Conservation (phyloP, 441 rosid genomes). For the Metrosideros polymorpha region DNA sequence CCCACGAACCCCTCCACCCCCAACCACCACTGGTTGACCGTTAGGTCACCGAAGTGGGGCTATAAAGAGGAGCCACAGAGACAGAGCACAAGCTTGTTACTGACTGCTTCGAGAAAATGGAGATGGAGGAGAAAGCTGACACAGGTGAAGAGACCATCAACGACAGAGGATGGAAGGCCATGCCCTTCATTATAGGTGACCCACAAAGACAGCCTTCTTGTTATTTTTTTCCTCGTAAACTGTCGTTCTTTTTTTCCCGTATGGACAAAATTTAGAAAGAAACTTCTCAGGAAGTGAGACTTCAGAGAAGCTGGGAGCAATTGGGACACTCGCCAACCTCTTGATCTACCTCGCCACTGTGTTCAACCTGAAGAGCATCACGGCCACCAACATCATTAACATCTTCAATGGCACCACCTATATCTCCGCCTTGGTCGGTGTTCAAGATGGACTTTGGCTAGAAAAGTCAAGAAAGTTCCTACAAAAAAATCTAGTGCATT, state of each 20-base stretch:
- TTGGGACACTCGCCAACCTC: slow-evolving; percentile 40
- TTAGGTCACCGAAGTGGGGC: no score
- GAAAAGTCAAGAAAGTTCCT: no score
- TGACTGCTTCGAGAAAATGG: not conserved
- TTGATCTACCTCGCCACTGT: slow-evolving; percentile 38
- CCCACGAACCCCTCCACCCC: no score
- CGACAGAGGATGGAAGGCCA: not conserved
- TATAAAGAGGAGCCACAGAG: not conserved
- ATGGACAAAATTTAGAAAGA: not conserved
- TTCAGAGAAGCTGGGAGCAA: slow-evolving; percentile 53
- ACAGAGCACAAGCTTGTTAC: not conserved
- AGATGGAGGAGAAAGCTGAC: not conserved
- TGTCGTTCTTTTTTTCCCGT: not conserved
- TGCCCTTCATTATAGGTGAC: slow-evolving; percentile 3
- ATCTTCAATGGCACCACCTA: slow-evolving; percentile 39
- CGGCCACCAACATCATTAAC: slow-evolving; percentile 32
- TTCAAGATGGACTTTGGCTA: no score
- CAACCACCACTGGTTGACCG: no score
- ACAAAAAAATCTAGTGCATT: no score
- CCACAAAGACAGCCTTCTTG: not conserved
- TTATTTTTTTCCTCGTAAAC: not conserved
- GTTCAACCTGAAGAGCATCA: slow-evolving; percentile 35
- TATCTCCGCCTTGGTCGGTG: slow-evolving; percentile 34
- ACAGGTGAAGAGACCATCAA: not conserved
- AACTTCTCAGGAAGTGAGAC: slow-evolving; percentile 36